Percentiles rank a stretch among this genome's conserved stretches.
Evolutionary conservation across 768 basidiomycete species (phyloP).

Genomic region (Termitomyces bulborhizus): DNA sequence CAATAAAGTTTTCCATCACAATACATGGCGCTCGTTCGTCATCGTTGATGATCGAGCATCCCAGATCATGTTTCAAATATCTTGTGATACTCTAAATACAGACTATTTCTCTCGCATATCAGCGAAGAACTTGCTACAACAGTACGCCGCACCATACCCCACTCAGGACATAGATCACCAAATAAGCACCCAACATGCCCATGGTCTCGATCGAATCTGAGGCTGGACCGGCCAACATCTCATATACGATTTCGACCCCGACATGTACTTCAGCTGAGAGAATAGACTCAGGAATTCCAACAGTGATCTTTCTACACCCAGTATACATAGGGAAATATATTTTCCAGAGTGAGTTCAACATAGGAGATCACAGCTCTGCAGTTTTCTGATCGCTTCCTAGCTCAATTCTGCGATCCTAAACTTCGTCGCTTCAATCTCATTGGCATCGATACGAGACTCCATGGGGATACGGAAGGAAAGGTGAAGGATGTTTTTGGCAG

Average conservation of each 20-base stretch:
- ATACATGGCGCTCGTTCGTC: no score
- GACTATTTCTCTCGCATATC: no score
- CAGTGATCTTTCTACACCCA: constrained; percentile 29
- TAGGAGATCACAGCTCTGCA: background rate
- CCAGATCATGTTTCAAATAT: no score
- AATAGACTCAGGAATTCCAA: constrained; percentile 26
- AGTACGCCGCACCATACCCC: no score
- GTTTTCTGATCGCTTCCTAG: background rate
- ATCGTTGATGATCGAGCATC: no score
- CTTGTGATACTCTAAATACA: no score
- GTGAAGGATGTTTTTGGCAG: constrained; percentile 20
- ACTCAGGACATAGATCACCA: no score
- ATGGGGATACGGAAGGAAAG: constrained; percentile 24
- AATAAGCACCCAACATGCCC: constrained; percentile 19
- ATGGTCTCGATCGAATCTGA: constrained; percentile 21
- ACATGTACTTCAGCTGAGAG: constrained; percentile 18
- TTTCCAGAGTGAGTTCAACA: constrained; percentile 22
- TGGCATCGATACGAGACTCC: constrained; percentile 24
- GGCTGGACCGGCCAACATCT: constrained; percentile 22
- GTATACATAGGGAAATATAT: constrained; percentile 25
- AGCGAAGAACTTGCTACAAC: no score
- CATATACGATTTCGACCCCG: constrained; percentile 33
- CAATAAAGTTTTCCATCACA: no score
- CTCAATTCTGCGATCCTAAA: constrained; percentile 12
- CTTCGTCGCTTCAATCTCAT: constrained; percentile 32